Evolutionary conservation across 768 basidiomycete genomes (phyloP), one percentile per base, ranked within the genome.

Genomic region (Pholiota microspora): DNA sequence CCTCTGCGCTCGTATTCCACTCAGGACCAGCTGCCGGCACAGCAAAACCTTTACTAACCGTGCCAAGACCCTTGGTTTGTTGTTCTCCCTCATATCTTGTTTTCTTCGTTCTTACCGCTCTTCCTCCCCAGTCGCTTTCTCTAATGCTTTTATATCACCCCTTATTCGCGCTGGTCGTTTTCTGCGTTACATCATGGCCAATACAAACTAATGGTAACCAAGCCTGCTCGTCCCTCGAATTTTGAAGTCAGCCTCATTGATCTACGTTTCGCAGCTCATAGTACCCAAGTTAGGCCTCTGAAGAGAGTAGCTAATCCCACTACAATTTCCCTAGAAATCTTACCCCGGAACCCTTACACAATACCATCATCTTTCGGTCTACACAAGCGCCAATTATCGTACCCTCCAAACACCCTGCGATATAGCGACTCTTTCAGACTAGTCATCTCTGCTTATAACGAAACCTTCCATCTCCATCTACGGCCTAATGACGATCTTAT

Each of bases 401-500:
- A 71, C 4, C 61, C 66, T 49, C 75, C 81, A 7, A 75, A 77
- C 48, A 72, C 73, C 27, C 80, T 91, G 34, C 83, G 77, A 38
- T 79, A 86, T 67, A 77, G 82, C 62, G 89, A 92, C 66, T 82
- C 83, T 8, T 83, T 90, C 67, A 81, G 89, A 24, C 77, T 92
- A 48, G 81, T 80, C 25, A 70, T 92, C 48, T 76, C 83, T 38
- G 86, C 84, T 8, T 87, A 86, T 61, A 77, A 78, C 58, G 78
- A 87, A 36, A 79, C 75, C 24, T 88, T 84, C 64, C 75, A 86
- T 64, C 77, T 94, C 42, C 87, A 92, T 62, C 76, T 94, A 46
- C 81, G 81, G 15, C 91, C 92, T 7, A 92, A 90, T 64, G 81
- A 87, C 58, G 74, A 89, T 58, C 82, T 94, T 57, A 74, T 93